Percentiles rank a stretch among this genome's conserved stretches.
Evolutionary conservation across 176 grass and related monocot genomes (phyloP).

Genomic region (Lolium perenne): DNA sequence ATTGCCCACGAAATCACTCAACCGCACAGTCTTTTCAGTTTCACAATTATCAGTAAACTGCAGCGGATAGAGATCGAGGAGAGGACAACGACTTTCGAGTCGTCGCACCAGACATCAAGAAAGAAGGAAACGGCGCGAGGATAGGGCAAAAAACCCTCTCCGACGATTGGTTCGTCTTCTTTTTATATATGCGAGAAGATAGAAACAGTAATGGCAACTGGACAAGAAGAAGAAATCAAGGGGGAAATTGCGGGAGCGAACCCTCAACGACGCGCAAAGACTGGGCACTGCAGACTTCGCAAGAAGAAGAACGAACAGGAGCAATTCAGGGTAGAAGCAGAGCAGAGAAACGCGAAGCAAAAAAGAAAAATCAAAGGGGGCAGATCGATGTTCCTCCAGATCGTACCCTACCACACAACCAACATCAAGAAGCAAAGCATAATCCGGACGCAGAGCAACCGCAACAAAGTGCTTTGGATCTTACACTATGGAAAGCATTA

Average conservation of each 20-base stretch:
- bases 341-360: not conserved
- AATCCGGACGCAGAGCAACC: too few species aligned
- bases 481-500: not conserved
- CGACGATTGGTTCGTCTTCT: not conserved
- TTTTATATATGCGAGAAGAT: not conserved
- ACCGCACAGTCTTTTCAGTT: not conserved
- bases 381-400: not conserved
- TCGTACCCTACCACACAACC: not conserved
- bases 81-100: not conserved
- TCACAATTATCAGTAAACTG: not conserved
- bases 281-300: not conserved
- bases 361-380: not conserved
- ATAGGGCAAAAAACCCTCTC: not conserved
- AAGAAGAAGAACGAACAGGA: not conserved
- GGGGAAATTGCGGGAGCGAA: not conserved
- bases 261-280: not conserved
- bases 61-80: conserved; percentile 33
- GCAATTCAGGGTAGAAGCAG: not conserved
- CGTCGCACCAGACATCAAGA: conserved; percentile 11
- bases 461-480: not conserved
- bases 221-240: not conserved
- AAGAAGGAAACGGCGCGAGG: not conserved
- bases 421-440: not conserved
- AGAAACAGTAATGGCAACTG: not conserved
- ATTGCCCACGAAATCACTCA: not conserved